Conservation (phyloP, 345 rosid species). For the Dimocarpus longan region DNA sequence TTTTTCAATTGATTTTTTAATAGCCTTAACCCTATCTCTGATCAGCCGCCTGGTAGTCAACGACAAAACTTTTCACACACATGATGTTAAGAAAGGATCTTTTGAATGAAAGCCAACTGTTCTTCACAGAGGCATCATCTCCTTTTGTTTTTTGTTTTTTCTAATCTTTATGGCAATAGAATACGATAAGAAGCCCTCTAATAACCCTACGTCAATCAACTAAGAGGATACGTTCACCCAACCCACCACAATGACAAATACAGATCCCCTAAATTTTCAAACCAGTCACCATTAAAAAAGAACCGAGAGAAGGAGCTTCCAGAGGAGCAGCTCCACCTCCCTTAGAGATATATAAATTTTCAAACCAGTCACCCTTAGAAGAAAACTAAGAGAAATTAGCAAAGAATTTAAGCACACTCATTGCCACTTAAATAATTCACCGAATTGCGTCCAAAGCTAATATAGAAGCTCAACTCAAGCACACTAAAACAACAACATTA, state of each 20-base stretch:
- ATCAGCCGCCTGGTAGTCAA: too few relatives aligned
- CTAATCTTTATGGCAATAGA: not conserved
- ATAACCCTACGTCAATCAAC: not conserved
- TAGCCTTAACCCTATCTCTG: too few relatives aligned
- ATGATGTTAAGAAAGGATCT: too few relatives aligned
- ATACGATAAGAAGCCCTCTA: too few relatives aligned
- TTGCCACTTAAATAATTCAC: not conserved
- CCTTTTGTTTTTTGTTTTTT: not conserved
- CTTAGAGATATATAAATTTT: not conserved
- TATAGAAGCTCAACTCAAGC: constrained; percentile 3
- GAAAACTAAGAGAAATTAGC: too few relatives aligned
- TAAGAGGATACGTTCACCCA: not conserved
- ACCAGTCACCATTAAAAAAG: not conserved
- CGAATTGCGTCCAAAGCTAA: not conserved
- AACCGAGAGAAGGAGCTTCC: not conserved
- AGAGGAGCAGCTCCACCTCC: not conserved
- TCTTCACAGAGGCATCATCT: not conserved
- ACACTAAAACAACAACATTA: not conserved
- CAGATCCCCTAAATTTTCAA: constrained; percentile 1
- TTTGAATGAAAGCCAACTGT: not conserved
- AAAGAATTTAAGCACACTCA: too few relatives aligned
- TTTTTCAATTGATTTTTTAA: too few relatives aligned
- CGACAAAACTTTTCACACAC: too few relatives aligned
- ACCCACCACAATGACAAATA: not conserved
- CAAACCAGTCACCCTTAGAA: too few relatives aligned